Percentiles rank a stretch among this genome's conserved stretches.
These are phyloP conservation scores for Termitomyces sp. DNA, from an alignment of 768 basidiomycete species.

Conservation along the genomic window DNA sequence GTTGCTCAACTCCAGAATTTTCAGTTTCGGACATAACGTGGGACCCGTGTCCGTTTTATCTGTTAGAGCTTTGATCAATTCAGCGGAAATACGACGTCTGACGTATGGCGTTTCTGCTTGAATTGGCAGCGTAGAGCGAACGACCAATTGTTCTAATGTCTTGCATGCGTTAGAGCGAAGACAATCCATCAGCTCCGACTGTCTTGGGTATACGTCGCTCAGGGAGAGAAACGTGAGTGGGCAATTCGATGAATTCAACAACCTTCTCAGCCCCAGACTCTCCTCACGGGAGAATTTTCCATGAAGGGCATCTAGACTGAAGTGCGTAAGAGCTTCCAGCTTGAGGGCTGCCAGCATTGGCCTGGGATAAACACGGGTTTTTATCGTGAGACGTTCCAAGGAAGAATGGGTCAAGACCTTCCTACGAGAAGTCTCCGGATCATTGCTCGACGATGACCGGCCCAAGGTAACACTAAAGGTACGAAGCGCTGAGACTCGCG, in stretches of 20 bases:
- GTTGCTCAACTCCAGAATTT: not conserved
- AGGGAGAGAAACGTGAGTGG: not conserved
- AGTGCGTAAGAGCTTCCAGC: not conserved
- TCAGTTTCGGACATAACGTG: not conserved
- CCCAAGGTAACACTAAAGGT: not conserved
- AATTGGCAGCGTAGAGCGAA: not conserved
- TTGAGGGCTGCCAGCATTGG: not conserved
- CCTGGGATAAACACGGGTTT: not conserved
- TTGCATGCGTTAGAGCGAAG: not conserved
- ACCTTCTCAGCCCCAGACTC: not conserved
- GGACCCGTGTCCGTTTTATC: not conserved
- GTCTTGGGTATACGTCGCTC: not conserved
- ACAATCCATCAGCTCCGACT: not conserved
- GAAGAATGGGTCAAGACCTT: not conserved
- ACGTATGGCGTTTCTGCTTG: not conserved
- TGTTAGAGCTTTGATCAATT: not conserved
- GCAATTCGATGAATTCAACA: not conserved
- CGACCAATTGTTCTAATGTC: not conserved
- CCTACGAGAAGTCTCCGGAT: fast-evolving
- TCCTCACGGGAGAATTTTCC: not conserved
- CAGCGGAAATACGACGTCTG: not conserved
- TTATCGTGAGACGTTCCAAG: not conserved
- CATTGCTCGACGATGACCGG: not conserved
- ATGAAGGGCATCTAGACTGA: not conserved
- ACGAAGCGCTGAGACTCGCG: not conserved